Conservation (phyloP, 164 flowering plant species). For the Sextonia rubra region DNA sequence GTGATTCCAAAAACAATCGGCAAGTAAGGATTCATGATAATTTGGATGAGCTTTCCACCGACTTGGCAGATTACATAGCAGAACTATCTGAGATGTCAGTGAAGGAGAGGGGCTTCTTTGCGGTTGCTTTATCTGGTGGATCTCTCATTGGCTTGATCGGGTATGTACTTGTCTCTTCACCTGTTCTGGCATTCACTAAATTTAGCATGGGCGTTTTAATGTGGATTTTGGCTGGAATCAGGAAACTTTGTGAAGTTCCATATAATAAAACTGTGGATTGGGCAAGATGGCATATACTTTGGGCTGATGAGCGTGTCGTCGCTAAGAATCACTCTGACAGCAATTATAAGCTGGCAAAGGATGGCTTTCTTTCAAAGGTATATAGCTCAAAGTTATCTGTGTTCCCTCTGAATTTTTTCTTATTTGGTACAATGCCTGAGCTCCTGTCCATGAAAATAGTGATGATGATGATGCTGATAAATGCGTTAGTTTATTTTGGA, state of each 20-base stretch:
- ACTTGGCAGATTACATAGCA: slow-evolving; percentile 78
- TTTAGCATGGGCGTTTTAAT: neutral
- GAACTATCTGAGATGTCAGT: slow-evolving; percentile 72
- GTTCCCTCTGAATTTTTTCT: neutral
- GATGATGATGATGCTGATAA: too few relatives aligned
- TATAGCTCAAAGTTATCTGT: neutral
- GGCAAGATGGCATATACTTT: slow-evolving; percentile 82
- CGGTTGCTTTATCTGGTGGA: slow-evolving; percentile 90
- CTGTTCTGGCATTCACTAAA: neutral
- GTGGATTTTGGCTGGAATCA: slow-evolving; percentile 23
- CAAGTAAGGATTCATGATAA: slow-evolving; percentile 67
- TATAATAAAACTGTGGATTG: slow-evolving; percentile 77
- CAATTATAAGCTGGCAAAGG: slow-evolving; percentile 80
- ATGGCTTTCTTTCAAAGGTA: slow-evolving; percentile 73
- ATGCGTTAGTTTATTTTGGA: neutral
- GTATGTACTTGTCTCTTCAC: slow-evolving; percentile 29
- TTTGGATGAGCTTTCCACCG: slow-evolving; percentile 63
- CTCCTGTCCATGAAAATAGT: neutral
- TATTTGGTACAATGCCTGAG: neutral
- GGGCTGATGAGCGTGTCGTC: slow-evolving; percentile 90
- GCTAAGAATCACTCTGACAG: slow-evolving; percentile 74
- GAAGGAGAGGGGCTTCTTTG: slow-evolving; percentile 79
- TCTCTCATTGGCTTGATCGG: slow-evolving; percentile 82
- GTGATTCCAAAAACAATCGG: slow-evolving; percentile 39
- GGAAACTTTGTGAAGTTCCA: slow-evolving; percentile 80